A percentile compares a stretch with the other conserved stretches of the same genome.
Conservation (phyloP, 2,329 filamentous ascomycete species). For the Microcyclosporella mali region DNA sequence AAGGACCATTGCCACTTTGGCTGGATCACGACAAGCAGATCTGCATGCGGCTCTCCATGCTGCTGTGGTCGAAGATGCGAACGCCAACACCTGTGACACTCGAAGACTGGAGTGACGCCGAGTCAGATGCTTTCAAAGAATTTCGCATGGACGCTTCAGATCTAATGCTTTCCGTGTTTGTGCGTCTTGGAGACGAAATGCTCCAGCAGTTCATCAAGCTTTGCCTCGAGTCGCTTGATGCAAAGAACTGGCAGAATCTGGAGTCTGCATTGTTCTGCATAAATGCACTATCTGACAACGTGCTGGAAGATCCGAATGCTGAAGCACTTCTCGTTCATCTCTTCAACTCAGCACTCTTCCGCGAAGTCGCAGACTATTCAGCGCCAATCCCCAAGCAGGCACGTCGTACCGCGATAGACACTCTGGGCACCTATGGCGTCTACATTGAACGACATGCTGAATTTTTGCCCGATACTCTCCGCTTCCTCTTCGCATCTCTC, state of each 20-base stretch:
- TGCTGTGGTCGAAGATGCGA: conserved; percentile 28
- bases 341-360: conserved; percentile 58
- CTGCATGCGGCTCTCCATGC: conserved; percentile 48
- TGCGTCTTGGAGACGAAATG: conserved; percentile 43
- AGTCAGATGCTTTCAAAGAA: conserved; percentile 43
- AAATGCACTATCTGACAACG: conserved; percentile 60
- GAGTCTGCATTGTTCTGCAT: conserved; percentile 56
- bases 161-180: conserved; percentile 65
- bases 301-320: conserved; percentile 51
- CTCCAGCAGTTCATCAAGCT: conserved; percentile 44
- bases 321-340: conserved; percentile 56
- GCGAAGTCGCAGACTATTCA: conserved; percentile 40
- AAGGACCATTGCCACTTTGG: conserved; percentile 47
- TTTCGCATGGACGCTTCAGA: conserved; percentile 76
- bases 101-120: conserved; percentile 61
- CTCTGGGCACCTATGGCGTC: conserved; percentile 67
- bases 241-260: conserved; percentile 43
- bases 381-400: conserved; percentile 54
- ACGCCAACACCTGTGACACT: conserved; percentile 57
- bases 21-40: conserved; percentile 52
- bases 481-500: conserved; percentile 67
- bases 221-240: conserved; percentile 36
- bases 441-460: conserved; percentile 68
- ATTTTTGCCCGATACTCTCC: conserved; percentile 63
- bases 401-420: conserved; percentile 60